phyloP scores from a whole-genome alignment of 2,329 filamentous ascomycete genomes.

The Lizonia empirigonia region DNA sequence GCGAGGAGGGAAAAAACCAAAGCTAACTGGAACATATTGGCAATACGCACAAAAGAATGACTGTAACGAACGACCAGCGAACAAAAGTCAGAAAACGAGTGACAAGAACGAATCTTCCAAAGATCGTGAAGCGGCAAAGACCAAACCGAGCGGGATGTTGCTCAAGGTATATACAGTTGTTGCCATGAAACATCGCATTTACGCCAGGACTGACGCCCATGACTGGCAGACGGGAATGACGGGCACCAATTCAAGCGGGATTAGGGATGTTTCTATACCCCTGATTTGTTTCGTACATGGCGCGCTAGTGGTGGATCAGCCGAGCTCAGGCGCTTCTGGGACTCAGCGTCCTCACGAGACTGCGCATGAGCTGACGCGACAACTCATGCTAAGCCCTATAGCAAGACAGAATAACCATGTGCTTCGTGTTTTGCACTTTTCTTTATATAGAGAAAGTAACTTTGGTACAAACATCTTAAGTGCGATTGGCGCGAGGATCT shows the following conservation, averaged over 20 bases:
- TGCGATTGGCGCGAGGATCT: too few species aligned
- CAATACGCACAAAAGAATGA: conserved; percentile 34
- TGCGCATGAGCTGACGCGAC: too few species aligned
- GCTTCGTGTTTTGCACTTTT: too few species aligned
- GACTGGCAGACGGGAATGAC: conserved; percentile 20
- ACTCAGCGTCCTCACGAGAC: conserved; percentile 1
- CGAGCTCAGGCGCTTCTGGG: conserved; percentile 22
- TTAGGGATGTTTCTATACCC: conserved; percentile 30
- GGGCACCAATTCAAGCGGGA: conserved; percentile 26
- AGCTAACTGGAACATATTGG: conserved; percentile 39
- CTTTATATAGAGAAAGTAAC: too few species aligned
- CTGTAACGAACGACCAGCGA: conserved; percentile 44
- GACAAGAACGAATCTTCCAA: conserved; percentile 30
- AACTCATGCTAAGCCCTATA: too few species aligned
- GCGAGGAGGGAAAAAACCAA: conserved; percentile 43
- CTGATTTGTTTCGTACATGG: conserved; percentile 33
- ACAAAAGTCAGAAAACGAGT: conserved; percentile 30
- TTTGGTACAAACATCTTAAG: too few species aligned
- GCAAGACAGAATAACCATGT: too few species aligned
- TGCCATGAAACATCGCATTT: conserved; percentile 31
- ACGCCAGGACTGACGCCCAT: conserved; percentile 22
- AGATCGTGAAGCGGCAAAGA: conserved; percentile 29
- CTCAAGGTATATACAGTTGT: conserved; percentile 28
- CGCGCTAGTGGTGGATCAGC: conserved; percentile 27
- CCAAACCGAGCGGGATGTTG: conserved; percentile 7